Base-by-base conservation (phyloP, 116 monocot genomes). In the Iris pallida region DNA sequence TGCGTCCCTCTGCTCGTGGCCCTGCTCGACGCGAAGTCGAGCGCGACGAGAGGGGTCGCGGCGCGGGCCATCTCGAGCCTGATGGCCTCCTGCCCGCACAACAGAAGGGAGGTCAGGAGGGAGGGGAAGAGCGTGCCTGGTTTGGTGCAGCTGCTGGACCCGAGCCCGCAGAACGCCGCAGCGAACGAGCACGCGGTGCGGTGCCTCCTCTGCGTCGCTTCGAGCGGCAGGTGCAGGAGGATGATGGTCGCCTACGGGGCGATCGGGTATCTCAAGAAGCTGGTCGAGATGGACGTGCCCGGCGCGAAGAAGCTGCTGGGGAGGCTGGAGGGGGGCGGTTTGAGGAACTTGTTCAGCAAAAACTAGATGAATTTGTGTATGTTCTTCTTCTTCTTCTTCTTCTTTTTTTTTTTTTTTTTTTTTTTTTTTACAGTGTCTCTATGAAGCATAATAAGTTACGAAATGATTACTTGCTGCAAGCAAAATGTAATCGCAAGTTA, bases 181-280 rank as follows among this genome's bases (percentile, higher is more conserved):
- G 79, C 88, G 14, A 88, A 81, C 81, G 88, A 92, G 73, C 83
- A 88, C 18, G 85, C 92, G 0, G 81, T 92, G 12, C 60, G 72
- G 13, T 88, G 86, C 70, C 79, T 92, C 7, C 8, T 83, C 54
- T 41, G 63, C 8, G 58, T 92, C 20, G 81, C 85, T 6, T 47
- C 71, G 57, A 83, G 92, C 73, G 79, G 72, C 68, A 80, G 62
- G 43, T 81, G 83, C 77, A 86, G 57, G 87, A 89, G 77, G 83
- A 47, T 76, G 59, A 93, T 93, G 93, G 68, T 87, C 43, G 78
- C 93, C 0, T 74, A 90, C 20, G 93, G 93, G 5, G 93, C 90
- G 10, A 79, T 93, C 5, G 93, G 93, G 51, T 90, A 90, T 65
- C 81, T 93, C 12, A 86, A 90, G 82, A 93, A 90, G 82, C 80